Base-by-base conservation (phyloP, 345 rosid genomes). In the Linum usitatissimum region DNA sequence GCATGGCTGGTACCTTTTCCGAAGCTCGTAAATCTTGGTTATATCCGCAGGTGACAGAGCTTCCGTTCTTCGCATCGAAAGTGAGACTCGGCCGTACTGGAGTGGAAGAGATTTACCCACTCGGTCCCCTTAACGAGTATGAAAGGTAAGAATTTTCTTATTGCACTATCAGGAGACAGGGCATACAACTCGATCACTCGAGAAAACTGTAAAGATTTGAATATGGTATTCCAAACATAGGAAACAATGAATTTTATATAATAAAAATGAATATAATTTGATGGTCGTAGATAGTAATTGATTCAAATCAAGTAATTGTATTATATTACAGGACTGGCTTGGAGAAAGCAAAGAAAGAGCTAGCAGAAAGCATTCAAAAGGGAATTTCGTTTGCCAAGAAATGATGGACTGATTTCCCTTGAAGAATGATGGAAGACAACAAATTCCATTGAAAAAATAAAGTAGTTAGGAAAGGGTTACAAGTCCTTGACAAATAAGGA, bases 301-400 rank as follows among this genome's bases (percentile, higher is more conserved):
- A 53, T 66, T 59, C 14, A 45, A 18, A 8, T 17, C 12, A 15
- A 12, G 9, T 64, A 55, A 51, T 18, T 28, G 45, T 56, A 18
- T 9, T 67, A 21, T 34, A 4, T 5, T 34, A 34, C 38, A 87
- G 96, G 71, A 61, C 67, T 62, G 87, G 98, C 34, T 74, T 87
- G 78, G 98, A 84, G 78, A 87, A 86, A 78, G 93, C 95, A 21
- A 92, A 85, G 91, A 76, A 85, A 74, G 98, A 92, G 73, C 76
- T 89, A 30, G 84, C 70, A 17, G 79, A 53, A 65, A 92, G 96
- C 79, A 92, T 92, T 71, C 74, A 78, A 65, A 92, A 89, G 78
- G 98, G 96, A 6, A 67, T 87, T 56, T 61, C 88, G 45, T 92
- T 85, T 64, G 68, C 78, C 73, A 82, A 66, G 75, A 91, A 86